Evolutionary conservation across 768 basidiomycete species (phyloP).

Genomic region (Boletus rubroflammeus): DNA sequence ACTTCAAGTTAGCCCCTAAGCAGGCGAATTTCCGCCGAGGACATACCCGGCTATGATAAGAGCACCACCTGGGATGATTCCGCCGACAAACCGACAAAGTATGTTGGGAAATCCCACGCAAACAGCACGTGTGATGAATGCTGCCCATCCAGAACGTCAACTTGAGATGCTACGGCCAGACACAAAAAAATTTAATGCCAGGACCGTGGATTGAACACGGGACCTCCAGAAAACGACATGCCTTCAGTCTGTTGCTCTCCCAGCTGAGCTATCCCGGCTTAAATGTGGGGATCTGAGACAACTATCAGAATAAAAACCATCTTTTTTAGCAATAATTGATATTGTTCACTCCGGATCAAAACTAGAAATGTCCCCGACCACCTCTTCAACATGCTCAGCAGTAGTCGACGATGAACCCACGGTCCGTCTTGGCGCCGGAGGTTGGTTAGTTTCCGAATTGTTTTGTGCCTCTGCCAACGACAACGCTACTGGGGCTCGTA

Average conservation of each 20-base stretch:
- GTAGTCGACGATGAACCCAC: conserved; percentile 35
- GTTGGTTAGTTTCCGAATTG: neutral
- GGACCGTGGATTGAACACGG: conserved; percentile 55
- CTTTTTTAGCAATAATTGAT: neutral
- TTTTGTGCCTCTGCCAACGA: conserved; percentile 30
- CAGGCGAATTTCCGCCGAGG: neutral
- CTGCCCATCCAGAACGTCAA: neutral
- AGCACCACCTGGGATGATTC: neutral
- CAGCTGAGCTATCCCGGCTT: conserved; percentile 68
- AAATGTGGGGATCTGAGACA: neutral
- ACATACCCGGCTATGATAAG: neutral
- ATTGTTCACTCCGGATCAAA: conserved; percentile 18
- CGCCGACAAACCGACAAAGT: neutral
- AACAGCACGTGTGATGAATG: neutral
- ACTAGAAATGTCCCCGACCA: conserved; percentile 30
- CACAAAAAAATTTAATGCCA: conserved; percentile 36
- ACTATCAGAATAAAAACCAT: neutral
- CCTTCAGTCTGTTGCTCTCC: conserved; percentile 74
- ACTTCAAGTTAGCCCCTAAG: neutral
- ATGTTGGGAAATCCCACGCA: neutral
- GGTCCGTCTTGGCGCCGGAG: conserved; percentile 8
- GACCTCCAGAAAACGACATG: conserved; percentile 43
- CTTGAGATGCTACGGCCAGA: neutral
- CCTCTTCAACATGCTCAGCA: conserved; percentile 27
- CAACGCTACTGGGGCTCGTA: conserved; percentile 40